A percentile compares a stretch with the other conserved stretches of the same genome.
Evolutionary conservation across 2,329 filamentous ascomycete species (phyloP).

Genomic region (Aspergillus nomiae): DNA sequence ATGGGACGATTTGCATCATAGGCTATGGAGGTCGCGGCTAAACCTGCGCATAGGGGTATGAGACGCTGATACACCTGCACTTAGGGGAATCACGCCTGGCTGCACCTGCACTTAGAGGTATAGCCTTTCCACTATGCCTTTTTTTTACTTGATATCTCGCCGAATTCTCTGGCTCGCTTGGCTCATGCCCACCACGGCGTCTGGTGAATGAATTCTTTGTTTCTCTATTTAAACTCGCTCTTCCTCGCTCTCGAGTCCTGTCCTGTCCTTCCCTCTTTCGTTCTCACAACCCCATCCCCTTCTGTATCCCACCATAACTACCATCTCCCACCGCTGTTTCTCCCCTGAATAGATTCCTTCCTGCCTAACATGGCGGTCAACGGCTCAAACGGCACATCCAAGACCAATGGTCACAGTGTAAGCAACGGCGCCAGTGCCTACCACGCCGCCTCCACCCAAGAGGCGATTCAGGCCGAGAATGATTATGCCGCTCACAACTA

Average conservation of each 20-base stretch:
- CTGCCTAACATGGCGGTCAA: constrained; percentile 25
- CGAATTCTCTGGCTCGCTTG: background rate
- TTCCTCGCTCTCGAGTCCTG: constrained; percentile 1
- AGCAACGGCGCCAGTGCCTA: constrained; percentile 51
- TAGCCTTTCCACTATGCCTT: constrained; percentile 28
- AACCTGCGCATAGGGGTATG: constrained; percentile 3
- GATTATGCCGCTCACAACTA: constrained; percentile 97
- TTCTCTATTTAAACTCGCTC: constrained; percentile 18
- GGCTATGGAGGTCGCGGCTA: background rate
- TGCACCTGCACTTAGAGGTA: constrained; percentile 40
- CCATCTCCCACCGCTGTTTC: background rate
- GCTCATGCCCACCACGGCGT: constrained; percentile 6
- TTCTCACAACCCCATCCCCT: background rate
- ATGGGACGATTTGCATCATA: constrained; percentile 4
- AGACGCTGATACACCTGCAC: constrained; percentile 1
- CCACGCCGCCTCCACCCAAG: constrained; percentile 76
- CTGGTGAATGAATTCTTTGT: constrained; percentile 5
- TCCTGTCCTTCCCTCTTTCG: background rate
- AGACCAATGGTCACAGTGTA: constrained; percentile 8
- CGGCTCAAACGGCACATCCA: constrained; percentile 3
- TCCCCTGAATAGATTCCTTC: constrained; percentile 15
- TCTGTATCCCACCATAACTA: background rate
- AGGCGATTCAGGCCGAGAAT: constrained; percentile 79
- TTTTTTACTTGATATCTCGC: constrained; percentile 15
- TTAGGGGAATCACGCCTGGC: background rate